Conservation (phyloP, 768 basidiomycete genomes). For the Calocera viscosa region DNA sequence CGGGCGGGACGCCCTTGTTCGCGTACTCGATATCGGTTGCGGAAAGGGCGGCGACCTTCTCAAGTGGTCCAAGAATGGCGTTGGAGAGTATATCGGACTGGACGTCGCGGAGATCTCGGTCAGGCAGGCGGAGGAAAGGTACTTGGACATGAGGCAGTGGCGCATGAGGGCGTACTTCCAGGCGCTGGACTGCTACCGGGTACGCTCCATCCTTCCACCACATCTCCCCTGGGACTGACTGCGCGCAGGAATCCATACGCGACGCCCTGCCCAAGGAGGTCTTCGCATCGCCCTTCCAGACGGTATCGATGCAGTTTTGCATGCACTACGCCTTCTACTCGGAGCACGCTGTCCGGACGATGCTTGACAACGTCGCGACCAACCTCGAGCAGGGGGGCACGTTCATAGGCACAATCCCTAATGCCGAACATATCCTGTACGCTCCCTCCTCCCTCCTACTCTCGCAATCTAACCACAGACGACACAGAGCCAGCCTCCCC, state of each 20-base stretch:
- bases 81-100: constrained; percentile 72
- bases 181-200: constrained; percentile 76
- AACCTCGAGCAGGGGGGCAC: constrained; percentile 72
- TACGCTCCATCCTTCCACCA: constrained; percentile 18
- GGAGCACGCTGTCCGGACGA: constrained; percentile 70
- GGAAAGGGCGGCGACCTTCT: constrained; percentile 97
- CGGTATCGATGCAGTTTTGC: constrained; percentile 98
- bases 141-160: constrained; percentile 38
- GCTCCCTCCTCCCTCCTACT: constrained; percentile 25
- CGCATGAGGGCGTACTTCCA: constrained; percentile 72
- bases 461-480: no score
- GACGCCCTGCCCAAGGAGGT: constrained; percentile 51
- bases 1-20: constrained; percentile 39
- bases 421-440: constrained; percentile 70
- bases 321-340: constrained; percentile 99
- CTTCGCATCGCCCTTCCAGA: constrained; percentile 67
- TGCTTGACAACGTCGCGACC: constrained; percentile 80
- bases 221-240: background rate
- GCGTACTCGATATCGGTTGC: constrained; percentile 91
- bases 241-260: constrained; percentile 39
- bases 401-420: constrained; percentile 97
- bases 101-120: constrained; percentile 85
- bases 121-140: constrained; percentile 68
- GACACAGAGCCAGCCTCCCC: constrained; percentile 24
- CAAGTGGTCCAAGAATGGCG: constrained; percentile 84